Conservation (phyloP, 108 stramenopile species). For the Pseudonitzschia pungens region DNA sequence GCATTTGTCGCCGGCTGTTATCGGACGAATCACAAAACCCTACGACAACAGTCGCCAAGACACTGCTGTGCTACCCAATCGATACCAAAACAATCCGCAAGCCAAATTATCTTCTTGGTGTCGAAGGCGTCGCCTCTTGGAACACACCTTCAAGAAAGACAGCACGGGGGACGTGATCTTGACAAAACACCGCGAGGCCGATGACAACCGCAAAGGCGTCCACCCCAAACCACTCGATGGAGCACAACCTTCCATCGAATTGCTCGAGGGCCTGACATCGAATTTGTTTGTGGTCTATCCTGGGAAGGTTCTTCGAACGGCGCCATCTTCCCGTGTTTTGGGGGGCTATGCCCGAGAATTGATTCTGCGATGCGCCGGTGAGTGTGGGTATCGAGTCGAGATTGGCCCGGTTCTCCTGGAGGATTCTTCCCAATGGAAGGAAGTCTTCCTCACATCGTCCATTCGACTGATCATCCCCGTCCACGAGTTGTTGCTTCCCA, state of each 20-base stretch:
- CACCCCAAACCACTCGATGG: not conserved
- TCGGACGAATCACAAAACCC: conserved; percentile 32
- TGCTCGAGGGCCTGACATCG: conserved; percentile 78
- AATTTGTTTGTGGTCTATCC: conserved; percentile 75
- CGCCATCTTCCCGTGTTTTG: conserved; percentile 43
- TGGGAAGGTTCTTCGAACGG: conserved; percentile 59
- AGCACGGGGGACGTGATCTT: conserved; percentile 41
- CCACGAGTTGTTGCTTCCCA: conserved; percentile 41
- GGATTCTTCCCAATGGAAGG: conserved; percentile 59
- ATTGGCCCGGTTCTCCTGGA: conserved; percentile 36
- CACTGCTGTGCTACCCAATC: conserved; percentile 28
- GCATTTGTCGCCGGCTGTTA: conserved; percentile 31
- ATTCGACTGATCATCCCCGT: conserved; percentile 64
- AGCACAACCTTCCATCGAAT: conserved; percentile 30
- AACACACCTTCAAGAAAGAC: not conserved
- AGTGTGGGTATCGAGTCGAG: conserved; percentile 30
- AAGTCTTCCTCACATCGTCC: conserved; percentile 77
- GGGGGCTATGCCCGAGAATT: conserved; percentile 67
- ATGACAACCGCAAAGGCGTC: conserved; percentile 6
- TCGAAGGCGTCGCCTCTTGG: conserved; percentile 1
- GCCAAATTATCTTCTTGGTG: conserved; percentile 85
- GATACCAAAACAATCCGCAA: conserved; percentile 40
- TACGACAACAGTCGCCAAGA: not conserved
- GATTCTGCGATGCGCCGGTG: conserved; percentile 41
- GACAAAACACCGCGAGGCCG: conserved; percentile 10